These are phyloP conservation scores for Arbutus unedo DNA, from an alignment of 148 eudicot species.

Conservation along the genomic window DNA sequence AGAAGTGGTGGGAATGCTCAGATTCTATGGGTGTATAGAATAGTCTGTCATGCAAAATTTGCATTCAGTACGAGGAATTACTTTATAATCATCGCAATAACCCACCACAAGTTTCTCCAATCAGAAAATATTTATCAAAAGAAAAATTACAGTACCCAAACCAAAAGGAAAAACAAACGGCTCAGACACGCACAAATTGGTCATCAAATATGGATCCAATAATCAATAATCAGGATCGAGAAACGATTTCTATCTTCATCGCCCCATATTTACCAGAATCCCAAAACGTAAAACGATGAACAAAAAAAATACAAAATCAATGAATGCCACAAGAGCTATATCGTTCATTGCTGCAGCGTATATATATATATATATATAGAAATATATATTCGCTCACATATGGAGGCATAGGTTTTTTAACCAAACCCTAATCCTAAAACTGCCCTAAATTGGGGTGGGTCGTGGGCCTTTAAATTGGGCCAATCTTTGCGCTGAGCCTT, in stretches of 20 bases:
- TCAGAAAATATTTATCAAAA: not conserved
- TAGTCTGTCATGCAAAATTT: slow-evolving; percentile 36
- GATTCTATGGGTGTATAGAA: slow-evolving; percentile 48
- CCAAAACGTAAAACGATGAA: not conserved
- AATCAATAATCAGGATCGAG: slow-evolving; percentile 37
- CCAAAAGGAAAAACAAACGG: slow-evolving; percentile 14
- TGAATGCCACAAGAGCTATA: not conserved
- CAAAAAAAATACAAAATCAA: not conserved
- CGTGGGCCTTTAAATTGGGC: too few relatives aligned
- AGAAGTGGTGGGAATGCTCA: slow-evolving; percentile 20
- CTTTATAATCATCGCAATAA: slow-evolving; percentile 28
- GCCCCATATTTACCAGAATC: slow-evolving; percentile 14
- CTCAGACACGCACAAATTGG: slow-evolving; percentile 56
- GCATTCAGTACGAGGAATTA: slow-evolving; percentile 43
- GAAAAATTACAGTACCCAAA: not conserved
- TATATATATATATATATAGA: not conserved
- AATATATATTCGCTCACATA: not conserved
- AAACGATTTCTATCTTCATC: slow-evolving; percentile 38
- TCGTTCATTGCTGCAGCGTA: not conserved
- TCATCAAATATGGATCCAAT: slow-evolving; percentile 27
- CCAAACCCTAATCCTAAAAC: not conserved
- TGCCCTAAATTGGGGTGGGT: too few relatives aligned
- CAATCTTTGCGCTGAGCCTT: too few relatives aligned
- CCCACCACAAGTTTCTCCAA: slow-evolving; percentile 4
- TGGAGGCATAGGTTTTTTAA: too few relatives aligned